These are phyloP conservation scores for Sporothrix protearum DNA, from an alignment of 2,329 filamentous ascomycete genomes.

Conservation along the genomic window DNA sequence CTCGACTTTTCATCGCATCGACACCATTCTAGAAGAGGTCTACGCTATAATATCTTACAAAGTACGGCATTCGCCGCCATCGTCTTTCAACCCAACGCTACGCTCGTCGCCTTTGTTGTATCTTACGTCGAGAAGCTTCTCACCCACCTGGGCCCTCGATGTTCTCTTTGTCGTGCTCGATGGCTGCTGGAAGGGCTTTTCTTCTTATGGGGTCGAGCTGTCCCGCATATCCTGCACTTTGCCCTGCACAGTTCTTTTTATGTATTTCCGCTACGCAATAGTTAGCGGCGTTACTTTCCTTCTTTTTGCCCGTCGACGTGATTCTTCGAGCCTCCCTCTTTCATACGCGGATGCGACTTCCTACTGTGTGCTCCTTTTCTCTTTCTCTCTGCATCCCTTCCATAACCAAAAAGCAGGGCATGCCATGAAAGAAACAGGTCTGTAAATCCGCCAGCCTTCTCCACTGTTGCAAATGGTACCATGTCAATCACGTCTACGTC, in stretches of 20 bases:
- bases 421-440: slow-evolving; percentile 13
- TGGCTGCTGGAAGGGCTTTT: neutral
- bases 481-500: neutral
- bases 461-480: neutral
- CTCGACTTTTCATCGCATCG: neutral
- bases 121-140: neutral
- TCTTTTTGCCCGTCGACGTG: neutral
- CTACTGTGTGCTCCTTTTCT: neutral
- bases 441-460: neutral
- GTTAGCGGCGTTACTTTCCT: slow-evolving; percentile 5
- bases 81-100: neutral
- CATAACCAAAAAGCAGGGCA: slow-evolving; percentile 4
- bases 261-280: neutral
- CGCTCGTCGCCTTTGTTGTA: neutral
- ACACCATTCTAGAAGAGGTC: neutral
- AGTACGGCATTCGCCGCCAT: neutral
- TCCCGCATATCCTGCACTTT: neutral
- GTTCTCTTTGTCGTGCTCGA: slow-evolving; percentile 1
- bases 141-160: neutral
- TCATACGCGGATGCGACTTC: neutral
- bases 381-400: neutral
- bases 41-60: neutral
- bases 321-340: neutral
- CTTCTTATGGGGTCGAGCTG: neutral
- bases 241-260: neutral